These are phyloP conservation scores for Canariomyces notabilis DNA, from an alignment of 2,329 filamentous ascomycete genomes.

Conservation along the genomic window DNA sequence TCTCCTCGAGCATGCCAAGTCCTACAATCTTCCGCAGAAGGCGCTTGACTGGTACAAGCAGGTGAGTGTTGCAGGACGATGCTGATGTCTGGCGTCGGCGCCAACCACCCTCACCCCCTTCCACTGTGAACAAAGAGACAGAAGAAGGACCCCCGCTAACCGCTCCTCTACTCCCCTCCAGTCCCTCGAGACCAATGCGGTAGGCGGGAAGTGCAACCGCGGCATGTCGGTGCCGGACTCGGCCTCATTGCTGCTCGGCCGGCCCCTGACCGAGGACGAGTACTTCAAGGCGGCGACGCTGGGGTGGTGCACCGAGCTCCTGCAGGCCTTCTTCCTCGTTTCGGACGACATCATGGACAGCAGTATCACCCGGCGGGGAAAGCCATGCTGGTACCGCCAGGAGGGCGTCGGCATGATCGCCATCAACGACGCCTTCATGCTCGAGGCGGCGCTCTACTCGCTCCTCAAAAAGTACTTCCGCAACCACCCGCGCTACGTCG, in stretches of 20 bases:
- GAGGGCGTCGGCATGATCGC: slow-evolving; percentile 88
- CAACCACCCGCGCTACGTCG: slow-evolving; percentile 78
- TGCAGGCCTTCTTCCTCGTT: slow-evolving; percentile 98
- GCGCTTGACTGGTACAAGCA: slow-evolving; percentile 82
- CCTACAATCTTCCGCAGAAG: slow-evolving; percentile 77
- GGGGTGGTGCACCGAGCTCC: slow-evolving; percentile 96
- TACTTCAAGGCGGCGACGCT: slow-evolving; percentile 85
- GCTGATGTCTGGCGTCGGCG: slow-evolving; percentile 2
- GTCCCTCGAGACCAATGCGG: slow-evolving; percentile 78
- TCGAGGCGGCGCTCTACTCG: slow-evolving; percentile 84
- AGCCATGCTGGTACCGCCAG: slow-evolving; percentile 94
- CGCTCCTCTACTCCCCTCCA: slow-evolving; percentile 34
- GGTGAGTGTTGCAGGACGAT: slow-evolving; percentile 43
- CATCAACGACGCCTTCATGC: slow-evolving; percentile 97
- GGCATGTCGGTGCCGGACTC: slow-evolving; percentile 97
- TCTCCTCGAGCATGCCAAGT: slow-evolving; percentile 69
- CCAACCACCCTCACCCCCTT: too few species aligned
- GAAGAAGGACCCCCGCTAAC: too few species aligned
- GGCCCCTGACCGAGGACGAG: slow-evolving; percentile 70
- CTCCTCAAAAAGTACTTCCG: slow-evolving; percentile 94
- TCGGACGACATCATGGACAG: slow-evolving; percentile 98
- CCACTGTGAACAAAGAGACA: background rate
- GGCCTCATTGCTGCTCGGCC: slow-evolving; percentile 68
- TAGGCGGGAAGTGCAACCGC: slow-evolving; percentile 97
- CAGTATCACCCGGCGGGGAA: slow-evolving; percentile 88